Percentiles rank a stretch among this genome's conserved stretches.
These are phyloP conservation scores for Cryomyces minteri DNA, from an alignment of 495 filamentous ascomycete species.

Conservation along the genomic window DNA sequence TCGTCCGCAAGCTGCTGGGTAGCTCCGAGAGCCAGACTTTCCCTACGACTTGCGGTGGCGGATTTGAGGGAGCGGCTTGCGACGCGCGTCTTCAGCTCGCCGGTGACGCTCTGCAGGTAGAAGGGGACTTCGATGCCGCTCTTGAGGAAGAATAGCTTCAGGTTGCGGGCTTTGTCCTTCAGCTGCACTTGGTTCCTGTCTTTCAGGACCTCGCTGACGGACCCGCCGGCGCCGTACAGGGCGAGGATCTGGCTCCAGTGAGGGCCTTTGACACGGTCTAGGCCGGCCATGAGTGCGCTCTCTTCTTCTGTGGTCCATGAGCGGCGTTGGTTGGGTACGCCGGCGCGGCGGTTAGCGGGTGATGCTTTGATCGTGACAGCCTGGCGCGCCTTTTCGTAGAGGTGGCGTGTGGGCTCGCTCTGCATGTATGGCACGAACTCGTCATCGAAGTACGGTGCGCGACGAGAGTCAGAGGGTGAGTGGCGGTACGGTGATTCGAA, in stretches of 20 bases:
- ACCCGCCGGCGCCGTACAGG: conserved; percentile 70
- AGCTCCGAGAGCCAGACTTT: too few species aligned
- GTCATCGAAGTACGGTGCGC: too few species aligned
- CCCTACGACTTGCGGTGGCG: too few species aligned
- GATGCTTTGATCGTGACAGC: conserved; percentile 67
- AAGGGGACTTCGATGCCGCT: conserved; percentile 84
- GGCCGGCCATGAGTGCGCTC: conserved; percentile 76
- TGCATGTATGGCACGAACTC: neutral
- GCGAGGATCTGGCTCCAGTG: conserved; percentile 92
- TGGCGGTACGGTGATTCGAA: neutral
- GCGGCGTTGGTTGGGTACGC: conserved; percentile 63
- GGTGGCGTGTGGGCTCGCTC: conserved; percentile 41
- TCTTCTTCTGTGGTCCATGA: conserved; percentile 89
- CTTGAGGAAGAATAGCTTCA: conserved; percentile 93
- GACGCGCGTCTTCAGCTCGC: conserved; percentile 78
- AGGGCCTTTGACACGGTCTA: conserved; percentile 81
- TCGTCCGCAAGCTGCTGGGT: too few species aligned
- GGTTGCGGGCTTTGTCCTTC: conserved; percentile 86
- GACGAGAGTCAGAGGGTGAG: too few species aligned
- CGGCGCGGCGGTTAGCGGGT: conserved; percentile 52
- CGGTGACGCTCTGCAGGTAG: conserved; percentile 79
- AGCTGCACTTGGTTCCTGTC: conserved; percentile 90
- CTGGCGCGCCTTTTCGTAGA: conserved; percentile 68
- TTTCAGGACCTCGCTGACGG: conserved; percentile 68
- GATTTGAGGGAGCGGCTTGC: neutral